Evolutionary conservation across 73 alveolate genomes (phyloP), one percentile per base, ranked within the genome.

Genomic region (Paramecium pentaurelia): DNA sequence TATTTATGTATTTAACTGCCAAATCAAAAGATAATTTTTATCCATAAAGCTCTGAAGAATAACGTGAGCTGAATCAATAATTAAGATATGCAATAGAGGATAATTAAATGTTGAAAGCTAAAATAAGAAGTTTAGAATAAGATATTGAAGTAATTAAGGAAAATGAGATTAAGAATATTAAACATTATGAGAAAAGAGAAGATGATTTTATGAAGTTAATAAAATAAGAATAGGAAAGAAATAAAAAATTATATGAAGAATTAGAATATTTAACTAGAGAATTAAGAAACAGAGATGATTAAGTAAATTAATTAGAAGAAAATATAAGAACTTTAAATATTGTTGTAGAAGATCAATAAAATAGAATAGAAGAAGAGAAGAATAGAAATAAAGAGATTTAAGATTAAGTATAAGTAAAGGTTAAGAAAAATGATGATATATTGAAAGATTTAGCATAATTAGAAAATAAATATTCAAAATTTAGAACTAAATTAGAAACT

Each of bases 1-100:
- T 73, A 73, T 36, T 73, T 30, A 73, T 73, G 87, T 73, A 73
- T 73, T 73, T 73, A 73, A 73, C 87, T 73, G 87, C 87, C 87
- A 73, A 73, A 73, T 73, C 40, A 22, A 73, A 73, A 64, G 84
- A 64, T 64, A 64, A 64, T 34, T 64, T 64, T 64, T 64, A 28
- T 64, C 51, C 70, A 4, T 54, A 54, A 54, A 54, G 70, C 32
- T n/a, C 70, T n/a, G 70, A 54, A 54, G 70, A 54, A 18, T 54
- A 54, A 18, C 70, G 47, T 28, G 84, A 64, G 20, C 28, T 64
- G 27, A 64, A 64, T 64, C 47, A 64, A 64, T 64, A 64, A 64
- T 64, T 64, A 34, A 28, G 84, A 64, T 64, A 64, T 64, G 84
- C 47, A 10, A 64, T 28, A 12, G 84, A 64, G 16, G 84, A 64